Conservation (phyloP, 768 basidiomycete species). For the Leccinum arenicola region DNA sequence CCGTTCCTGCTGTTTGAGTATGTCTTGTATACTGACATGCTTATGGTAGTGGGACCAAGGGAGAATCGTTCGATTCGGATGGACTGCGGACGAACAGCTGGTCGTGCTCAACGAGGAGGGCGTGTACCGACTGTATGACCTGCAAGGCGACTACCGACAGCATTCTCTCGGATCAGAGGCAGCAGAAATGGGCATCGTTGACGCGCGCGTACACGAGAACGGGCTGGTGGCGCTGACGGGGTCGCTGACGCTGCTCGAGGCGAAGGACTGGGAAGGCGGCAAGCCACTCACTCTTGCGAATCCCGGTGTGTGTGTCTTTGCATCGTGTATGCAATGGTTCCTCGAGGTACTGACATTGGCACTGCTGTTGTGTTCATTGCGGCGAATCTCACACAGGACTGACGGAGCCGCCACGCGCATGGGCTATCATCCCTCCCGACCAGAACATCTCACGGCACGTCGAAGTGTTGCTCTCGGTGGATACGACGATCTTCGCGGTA, state of each 20-base stretch:
- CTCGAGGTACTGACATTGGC: neutral
- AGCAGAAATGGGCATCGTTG: slow-evolving; percentile 76
- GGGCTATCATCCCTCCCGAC: slow-evolving; percentile 90
- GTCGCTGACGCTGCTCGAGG: slow-evolving; percentile 73
- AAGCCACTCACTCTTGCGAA: slow-evolving; percentile 71
- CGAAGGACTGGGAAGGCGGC: slow-evolving; percentile 84
- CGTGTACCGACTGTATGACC: slow-evolving; percentile 83
- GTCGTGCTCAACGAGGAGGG: slow-evolving; percentile 91
- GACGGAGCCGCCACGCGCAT: slow-evolving; percentile 75
- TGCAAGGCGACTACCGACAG: slow-evolving; percentile 83
- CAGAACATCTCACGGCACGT: slow-evolving; percentile 85
- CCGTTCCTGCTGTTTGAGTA: neutral
- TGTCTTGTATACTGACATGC: slow-evolving; percentile 10
- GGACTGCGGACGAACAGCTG: slow-evolving; percentile 80
- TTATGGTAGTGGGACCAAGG: slow-evolving; percentile 84
- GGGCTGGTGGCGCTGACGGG: slow-evolving; percentile 86
- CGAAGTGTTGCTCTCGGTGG: slow-evolving; percentile 83
- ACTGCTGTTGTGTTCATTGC: neutral
- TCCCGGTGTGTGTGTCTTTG: slow-evolving; percentile 57
- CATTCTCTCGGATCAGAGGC: slow-evolving; percentile 82
- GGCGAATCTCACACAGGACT: slow-evolving; percentile 45
- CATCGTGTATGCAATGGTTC: slow-evolving; percentile 5
- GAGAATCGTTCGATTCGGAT: slow-evolving; percentile 78
- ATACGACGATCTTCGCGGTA: slow-evolving; percentile 75
- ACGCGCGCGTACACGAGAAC: slow-evolving; percentile 81